Evolutionary conservation across 2,329 filamentous ascomycete species (phyloP), one percentile per base, ranked within the genome.

Genomic region (Penicillium sp.): DNA sequence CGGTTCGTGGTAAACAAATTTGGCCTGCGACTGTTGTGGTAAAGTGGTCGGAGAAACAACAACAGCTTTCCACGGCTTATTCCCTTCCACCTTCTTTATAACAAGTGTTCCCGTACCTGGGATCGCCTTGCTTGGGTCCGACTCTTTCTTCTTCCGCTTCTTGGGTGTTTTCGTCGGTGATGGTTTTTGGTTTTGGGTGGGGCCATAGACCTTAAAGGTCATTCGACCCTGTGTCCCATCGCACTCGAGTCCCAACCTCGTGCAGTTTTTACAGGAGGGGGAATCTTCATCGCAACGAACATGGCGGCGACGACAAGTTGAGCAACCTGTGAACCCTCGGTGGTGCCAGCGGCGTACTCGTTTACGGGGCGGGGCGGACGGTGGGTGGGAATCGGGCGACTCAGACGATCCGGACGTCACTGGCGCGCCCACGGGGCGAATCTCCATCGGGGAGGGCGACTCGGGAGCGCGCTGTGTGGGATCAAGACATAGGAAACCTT

Each of bases 271-370:
- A 62, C 75, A 77, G 2, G 67, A 67, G 1, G 75, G 72, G 2
- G 68, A 72, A 1, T 71, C 63, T 53, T 74, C 72, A 45, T 75
- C 72, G 54, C 72, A 75, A 61, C 69, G 73, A 50, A 71, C 74
- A 67, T 77, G 75, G 26, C 75, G 72, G 33, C 72, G 69, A 48
- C 74, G 72, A 59, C 75, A 77, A 53, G 73, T 76, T 33, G 72
- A 72, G 55, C 75, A 77, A 10, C 75, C 75, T 1, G 75, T 77
- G 53, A 77, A 77, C 9, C 74, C 74, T 31, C 75, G 73, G 46
- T 75, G 74, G 62, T 77, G 75, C 75, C 75, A 77, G 64, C 70
- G 65, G 26, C 72, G 72, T 47, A 73, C 69, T 53, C 72, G 71
- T 57, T 73, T 74, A 45, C 67, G 64, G 16, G 66, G 64, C 47